Conservation (phyloP, 2,329 filamentous ascomycete genomes). For the Proliferodiscus dingleyae region DNA sequence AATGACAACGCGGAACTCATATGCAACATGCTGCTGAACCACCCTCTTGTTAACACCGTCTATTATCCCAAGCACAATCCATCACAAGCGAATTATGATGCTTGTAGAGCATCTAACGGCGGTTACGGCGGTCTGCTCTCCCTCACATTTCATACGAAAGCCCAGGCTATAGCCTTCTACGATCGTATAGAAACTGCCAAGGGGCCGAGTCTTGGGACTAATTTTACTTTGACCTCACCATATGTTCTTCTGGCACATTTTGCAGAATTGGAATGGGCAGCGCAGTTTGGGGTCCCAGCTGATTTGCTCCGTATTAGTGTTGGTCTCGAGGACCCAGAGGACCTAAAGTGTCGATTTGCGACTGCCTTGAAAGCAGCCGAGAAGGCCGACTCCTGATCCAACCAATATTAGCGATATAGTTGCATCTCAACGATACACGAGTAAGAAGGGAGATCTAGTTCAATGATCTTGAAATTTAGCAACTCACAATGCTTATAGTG, state of each 20-base stretch:
- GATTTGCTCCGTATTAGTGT: constrained; percentile 83
- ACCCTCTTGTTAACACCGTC: constrained; percentile 64
- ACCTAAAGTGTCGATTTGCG: constrained; percentile 59
- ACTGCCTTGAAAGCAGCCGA: constrained; percentile 61
- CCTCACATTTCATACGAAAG: constrained; percentile 67
- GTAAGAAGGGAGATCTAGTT: too few relatives aligned
- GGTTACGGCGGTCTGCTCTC: constrained; percentile 90
- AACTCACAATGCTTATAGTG: too few relatives aligned
- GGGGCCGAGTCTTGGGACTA: constrained; percentile 90
- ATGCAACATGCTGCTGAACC: constrained; percentile 62
- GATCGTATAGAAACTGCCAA: constrained; percentile 85
- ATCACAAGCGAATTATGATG: constrained; percentile 70
- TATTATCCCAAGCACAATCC: constrained; percentile 82
- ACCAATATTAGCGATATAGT: too few relatives aligned
- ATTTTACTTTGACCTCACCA: constrained; percentile 89
- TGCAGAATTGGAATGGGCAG: constrained; percentile 85
- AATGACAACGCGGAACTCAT: constrained; percentile 83
- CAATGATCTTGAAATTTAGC: too few relatives aligned
- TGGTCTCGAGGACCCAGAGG: constrained; percentile 73
- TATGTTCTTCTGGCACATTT: constrained; percentile 93
- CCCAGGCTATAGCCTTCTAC: constrained; percentile 75
- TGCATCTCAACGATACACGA: too few relatives aligned
- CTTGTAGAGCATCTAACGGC: constrained; percentile 64
- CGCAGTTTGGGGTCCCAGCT: constrained; percentile 72
- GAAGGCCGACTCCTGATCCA: constrained; percentile 13